Percentiles rank a stretch among this genome's conserved stretches.
phyloP scores from a whole-genome alignment of 2,329 filamentous ascomycete species.

The Didymella glomerata region DNA sequence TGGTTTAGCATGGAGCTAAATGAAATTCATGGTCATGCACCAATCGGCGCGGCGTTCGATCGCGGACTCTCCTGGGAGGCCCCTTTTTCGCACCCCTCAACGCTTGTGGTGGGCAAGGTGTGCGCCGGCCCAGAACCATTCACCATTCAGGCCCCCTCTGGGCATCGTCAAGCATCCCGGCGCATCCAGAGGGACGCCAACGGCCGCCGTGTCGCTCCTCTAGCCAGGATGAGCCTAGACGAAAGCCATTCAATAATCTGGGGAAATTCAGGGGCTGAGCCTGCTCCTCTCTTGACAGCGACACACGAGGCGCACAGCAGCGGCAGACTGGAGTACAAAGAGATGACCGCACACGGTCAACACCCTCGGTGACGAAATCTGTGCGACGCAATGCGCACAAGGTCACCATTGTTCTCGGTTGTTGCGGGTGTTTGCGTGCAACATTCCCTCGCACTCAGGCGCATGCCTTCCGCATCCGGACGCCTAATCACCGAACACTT shows the following conservation, averaged over 20 bases:
- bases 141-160: constrained; percentile 19
- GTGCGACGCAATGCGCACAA: constrained; percentile 10
- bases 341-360: constrained; percentile 10
- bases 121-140: constrained; percentile 25
- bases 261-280: constrained; percentile 48
- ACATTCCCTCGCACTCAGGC: constrained; percentile 15
- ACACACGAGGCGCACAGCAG: constrained; percentile 13
- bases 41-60: constrained; percentile 30
- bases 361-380: constrained; percentile 15
- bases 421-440: constrained; percentile 15
- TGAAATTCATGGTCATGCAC: constrained; percentile 28
- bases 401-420: constrained; percentile 17
- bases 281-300: constrained; percentile 20
- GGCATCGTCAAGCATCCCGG: constrained; percentile 27
- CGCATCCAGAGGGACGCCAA: constrained; percentile 32
- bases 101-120: constrained; percentile 21
- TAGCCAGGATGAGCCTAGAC: constrained; percentile 33
- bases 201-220: constrained; percentile 30
- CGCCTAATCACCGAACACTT: constrained; percentile 19
- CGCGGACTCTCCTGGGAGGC: constrained; percentile 19
- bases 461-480: constrained; percentile 25
- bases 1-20: constrained; percentile 34
- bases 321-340: constrained; percentile 17
- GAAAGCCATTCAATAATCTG: constrained; percentile 44
- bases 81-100: constrained; percentile 34